Percentiles rank a stretch among this genome's conserved stretches.
Conservation (phyloP, 176 grass and related monocot species). For the Avena insularis region DNA sequence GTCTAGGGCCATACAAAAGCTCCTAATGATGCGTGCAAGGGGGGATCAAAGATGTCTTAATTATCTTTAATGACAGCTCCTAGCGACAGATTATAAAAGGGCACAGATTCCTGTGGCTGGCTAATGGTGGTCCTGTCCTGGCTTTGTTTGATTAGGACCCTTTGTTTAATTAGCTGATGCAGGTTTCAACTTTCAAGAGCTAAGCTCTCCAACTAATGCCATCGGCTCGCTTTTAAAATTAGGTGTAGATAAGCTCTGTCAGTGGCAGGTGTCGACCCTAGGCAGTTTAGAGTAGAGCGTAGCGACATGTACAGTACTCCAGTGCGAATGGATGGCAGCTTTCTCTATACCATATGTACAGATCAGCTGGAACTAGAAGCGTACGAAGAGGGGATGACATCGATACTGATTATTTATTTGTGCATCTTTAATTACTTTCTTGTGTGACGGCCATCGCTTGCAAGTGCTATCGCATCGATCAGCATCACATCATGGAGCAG, state of each 20-base stretch:
- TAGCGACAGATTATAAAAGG: conserved; percentile 29
- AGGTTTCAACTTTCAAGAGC: conserved; percentile 39
- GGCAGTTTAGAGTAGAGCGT: neutral
- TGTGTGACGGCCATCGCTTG: neutral
- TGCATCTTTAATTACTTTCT: neutral
- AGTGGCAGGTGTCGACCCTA: conserved; percentile 41
- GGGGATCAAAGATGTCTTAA: conserved; percentile 45
- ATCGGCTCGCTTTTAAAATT: conserved; percentile 36
- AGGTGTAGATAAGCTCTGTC: conserved; percentile 35
- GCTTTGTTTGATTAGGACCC: neutral
- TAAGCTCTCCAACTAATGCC: conserved; percentile 43
- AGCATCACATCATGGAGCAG: neutral
- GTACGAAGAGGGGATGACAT: neutral
- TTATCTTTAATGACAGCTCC: conserved; percentile 47
- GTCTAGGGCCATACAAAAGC: conserved; percentile 36
- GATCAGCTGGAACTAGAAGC: neutral
- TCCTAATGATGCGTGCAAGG: conserved; percentile 63
- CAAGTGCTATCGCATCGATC: neutral
- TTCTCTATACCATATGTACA: neutral
- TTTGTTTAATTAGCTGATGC: neutral
- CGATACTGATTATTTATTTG: neutral
- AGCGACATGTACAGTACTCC: neutral
- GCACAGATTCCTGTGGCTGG: conserved; percentile 50
- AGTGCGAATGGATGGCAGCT: neutral
- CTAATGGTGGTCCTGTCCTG: conserved; percentile 48